phyloP scores from a whole-genome alignment of 345 rosid genomes.

The Sisymbrium irio region DNA sequence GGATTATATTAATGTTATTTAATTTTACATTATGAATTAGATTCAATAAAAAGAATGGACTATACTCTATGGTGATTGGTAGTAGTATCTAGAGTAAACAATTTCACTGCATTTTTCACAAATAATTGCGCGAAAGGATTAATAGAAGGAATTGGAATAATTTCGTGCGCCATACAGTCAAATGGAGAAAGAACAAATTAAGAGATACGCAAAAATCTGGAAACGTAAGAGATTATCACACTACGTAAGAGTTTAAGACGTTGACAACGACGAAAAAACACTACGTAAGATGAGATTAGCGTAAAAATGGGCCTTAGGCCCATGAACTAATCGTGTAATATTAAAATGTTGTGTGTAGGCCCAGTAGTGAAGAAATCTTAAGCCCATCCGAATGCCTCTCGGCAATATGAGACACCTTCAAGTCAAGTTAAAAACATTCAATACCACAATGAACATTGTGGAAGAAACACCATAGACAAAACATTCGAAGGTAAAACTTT shows the following conservation, averaged over 20 bases:
- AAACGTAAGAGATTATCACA: background rate
- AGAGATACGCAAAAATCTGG: background rate
- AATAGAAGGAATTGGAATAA: background rate
- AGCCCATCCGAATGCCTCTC: background rate
- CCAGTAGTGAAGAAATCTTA: background rate
- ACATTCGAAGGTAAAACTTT: background rate
- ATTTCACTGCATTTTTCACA: background rate
- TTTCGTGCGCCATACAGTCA: background rate
- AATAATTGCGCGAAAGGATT: background rate
- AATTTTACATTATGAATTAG: too few species aligned
- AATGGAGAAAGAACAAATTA: too few species aligned
- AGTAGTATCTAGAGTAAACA: background rate
- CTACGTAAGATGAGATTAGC: background rate
- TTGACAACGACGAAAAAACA: too few species aligned
- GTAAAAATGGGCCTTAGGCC: background rate
- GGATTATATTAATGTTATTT: background rate
- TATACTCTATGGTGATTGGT: too few species aligned
- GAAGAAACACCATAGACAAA: background rate
- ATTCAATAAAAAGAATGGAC: too few species aligned
- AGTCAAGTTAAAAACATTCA: background rate
- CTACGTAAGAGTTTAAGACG: background rate
- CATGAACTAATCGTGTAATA: background rate
- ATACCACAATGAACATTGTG: background rate
- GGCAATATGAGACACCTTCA: background rate
- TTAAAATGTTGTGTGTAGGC: background rate